Base-by-base conservation (phyloP, 2,329 filamentous ascomycete species). In the Huntiella moniliformis region DNA sequence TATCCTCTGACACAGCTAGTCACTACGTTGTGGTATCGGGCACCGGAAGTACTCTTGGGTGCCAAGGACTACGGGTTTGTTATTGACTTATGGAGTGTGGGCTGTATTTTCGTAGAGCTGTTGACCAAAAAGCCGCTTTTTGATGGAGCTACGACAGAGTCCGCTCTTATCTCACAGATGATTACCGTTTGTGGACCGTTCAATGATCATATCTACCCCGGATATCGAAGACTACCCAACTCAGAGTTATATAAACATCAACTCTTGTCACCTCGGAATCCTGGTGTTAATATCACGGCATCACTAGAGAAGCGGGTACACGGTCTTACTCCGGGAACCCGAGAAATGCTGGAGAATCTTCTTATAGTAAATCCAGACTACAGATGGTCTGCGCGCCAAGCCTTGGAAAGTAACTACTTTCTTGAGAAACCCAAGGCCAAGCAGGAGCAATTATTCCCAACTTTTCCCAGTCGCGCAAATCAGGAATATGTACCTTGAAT, bases 1-100 rank as follows among this genome's bases (percentile, higher is more conserved):
- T 68, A 77, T 1, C 80, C 82, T 51, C 71, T 96, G 50, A 96
- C 91, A 2, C 82, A 88, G 58, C 74, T 96, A 40, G 91, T 98
- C 51, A 88, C 96, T 13, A 98, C 91, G 5, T 72, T 98, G 5
- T 98, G 91, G 91, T 98, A 98, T 61, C 82, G 91, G 47, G 73
- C 83, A 1, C 91, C 91, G 0, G 91, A 96, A 62, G 72, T 96
- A 8, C 71, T 98, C 2, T 75, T 96, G 3, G 91, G 91, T 4
- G 68, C 82, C 0, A 72, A 73, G 33, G 71, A 69, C 12, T 98
- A 98, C 63, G 78, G 72, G 49, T 65, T 70, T 1, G 74, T 82
- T 50, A 70, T 96, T 54, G 91, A 96, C 63, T 82, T 96, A 71
- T 98, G 91, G 91, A 92, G 82, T 61, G 67, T 96, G 3, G 91